Evolutionary conservation across 306 rosid species (phyloP), one percentile per base, ranked within the genome.

Genomic region (Ammopiptanthus mongolicus): DNA sequence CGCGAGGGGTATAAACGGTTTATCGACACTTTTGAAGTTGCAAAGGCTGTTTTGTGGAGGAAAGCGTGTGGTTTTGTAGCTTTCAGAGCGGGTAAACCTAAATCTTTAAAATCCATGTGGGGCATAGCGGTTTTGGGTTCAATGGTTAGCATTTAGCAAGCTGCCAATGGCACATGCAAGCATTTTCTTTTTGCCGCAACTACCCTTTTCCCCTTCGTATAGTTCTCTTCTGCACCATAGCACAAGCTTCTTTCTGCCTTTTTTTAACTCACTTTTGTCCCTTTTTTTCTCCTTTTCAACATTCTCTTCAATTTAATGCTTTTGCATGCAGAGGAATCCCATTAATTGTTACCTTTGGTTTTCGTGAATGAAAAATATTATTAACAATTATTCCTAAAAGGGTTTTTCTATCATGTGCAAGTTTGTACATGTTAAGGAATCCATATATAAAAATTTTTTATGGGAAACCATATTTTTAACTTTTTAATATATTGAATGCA

Each of bases 51-150:
- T 83, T 88, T 74, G 9, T 29, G 34, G 76, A 18, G 13, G 83
- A 86, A 80, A 83, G 14, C 90, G 93, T 78, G 96, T 90, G 95
- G 96, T 76, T 78, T 87, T 76, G 91, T 83, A 53, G 86, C 70
- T 84, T 75, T 80, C 78, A 2, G 12, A 19, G 65, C 5, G 61
- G 83, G 78, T 41, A 82, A 80, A 50, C 74, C 78, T 41, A 82
- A 80, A 50, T 76, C 78, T 71, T 37, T 25, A 42, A 76, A 78
- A 83, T 87, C 85, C 28, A 75, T 62, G 86, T 84, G 94, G 96
- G 83, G 37, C 51, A 81, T 57, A 14, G 83, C 9, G 74, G 87
- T 83, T 84, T 87, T 58, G 15, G 15, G 51, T 69, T 73, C 75
- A 61, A 74, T 81, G 72, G 74, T 72, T 77, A 71, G 51, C 74